Evolutionary conservation across 495 filamentous ascomycete genomes (phyloP), one percentile per base, ranked within the genome.

Genomic region (Chaetomium fimeti): DNA sequence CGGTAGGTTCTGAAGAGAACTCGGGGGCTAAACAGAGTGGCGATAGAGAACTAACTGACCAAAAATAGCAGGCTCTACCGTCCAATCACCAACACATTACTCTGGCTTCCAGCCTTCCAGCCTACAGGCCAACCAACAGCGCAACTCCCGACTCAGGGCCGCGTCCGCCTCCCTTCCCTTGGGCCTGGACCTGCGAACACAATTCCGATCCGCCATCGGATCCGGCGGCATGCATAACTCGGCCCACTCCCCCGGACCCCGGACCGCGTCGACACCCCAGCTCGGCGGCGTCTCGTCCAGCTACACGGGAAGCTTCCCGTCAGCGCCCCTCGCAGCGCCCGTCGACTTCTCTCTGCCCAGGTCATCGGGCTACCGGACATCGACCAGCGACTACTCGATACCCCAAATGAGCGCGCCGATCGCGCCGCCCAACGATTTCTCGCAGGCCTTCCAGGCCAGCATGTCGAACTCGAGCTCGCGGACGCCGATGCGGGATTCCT

Each of bases 341-440:
- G 78, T 80, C 62, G 81, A 84, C 63, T 85, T 83, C 61, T 76
- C 79, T 16, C 73, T 85, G 13, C 78, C 82, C 9, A 72, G 81
- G 29, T 80, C 82, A 22, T 73, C 79, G 12, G 74, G 74, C 22
- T 76, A 74, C 59, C 69, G 77, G 62, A 72, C 68, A 11, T 68
- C 74, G n/a, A 71, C 76, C 20, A 73, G 71, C 15, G 81, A 85
- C 60, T 84, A 83, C 70, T 79, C 78, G 15, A 83, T 84, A 68
- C 79, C 82, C 5, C 82, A 84, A 68, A 77, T 85, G 75, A 82
- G 80, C 69, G 82, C 82, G 4, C 82, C 82, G 16, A 84, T 85
- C 68, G 78, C 79, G 7, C 79, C 81, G 38, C 76, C 81, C 1
- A 77, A 77, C 57, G 82, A 85, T 49, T 85, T 84, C 62, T 77